phyloP scores from a whole-genome alignment of 768 basidiomycete genomes.

The Tulasnella sp. region DNA sequence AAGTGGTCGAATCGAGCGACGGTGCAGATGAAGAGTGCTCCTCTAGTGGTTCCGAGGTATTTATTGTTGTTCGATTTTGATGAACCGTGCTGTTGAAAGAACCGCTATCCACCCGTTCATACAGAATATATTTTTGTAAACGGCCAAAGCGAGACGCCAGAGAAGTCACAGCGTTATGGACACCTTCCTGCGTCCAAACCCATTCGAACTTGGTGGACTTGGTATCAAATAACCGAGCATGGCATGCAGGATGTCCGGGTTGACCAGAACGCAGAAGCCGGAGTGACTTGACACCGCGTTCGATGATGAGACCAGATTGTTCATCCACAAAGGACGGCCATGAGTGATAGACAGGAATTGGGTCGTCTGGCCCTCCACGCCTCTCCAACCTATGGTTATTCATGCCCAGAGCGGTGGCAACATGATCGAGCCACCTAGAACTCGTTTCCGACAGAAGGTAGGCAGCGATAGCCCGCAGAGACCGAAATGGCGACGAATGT shows the following conservation, averaged over 20 bases:
- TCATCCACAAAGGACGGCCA: conserved; percentile 64
- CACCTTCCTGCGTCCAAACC: conserved; percentile 59
- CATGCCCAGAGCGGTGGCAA: conserved; percentile 32
- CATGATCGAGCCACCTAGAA: conserved; percentile 33
- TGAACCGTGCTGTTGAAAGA: neutral
- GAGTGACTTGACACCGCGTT: conserved; percentile 65
- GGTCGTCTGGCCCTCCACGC: conserved; percentile 38
- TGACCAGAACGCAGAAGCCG: conserved; percentile 59
- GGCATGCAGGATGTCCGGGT: conserved; percentile 54
- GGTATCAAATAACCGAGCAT: conserved; percentile 35
- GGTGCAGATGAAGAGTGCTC: neutral
- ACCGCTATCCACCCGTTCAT: neutral
- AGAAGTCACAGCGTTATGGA: conserved; percentile 47
- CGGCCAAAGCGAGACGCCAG: neutral
- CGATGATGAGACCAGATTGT: conserved; percentile 50
- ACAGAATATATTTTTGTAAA: neutral
- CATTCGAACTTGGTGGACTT: conserved; percentile 37
- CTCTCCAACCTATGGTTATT: conserved; percentile 31
- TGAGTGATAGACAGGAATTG: conserved; percentile 30
- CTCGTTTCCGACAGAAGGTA: conserved; percentile 28
- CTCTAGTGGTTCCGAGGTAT: neutral
- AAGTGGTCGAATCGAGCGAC: conserved; percentile 25
- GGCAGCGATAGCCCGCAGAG: conserved; percentile 56
- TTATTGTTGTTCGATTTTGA: neutral
- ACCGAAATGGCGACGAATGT: conserved; percentile 48